phyloP scores from a whole-genome alignment of 352 stramenopile species.

The Globisporangium iwayamae region DNA sequence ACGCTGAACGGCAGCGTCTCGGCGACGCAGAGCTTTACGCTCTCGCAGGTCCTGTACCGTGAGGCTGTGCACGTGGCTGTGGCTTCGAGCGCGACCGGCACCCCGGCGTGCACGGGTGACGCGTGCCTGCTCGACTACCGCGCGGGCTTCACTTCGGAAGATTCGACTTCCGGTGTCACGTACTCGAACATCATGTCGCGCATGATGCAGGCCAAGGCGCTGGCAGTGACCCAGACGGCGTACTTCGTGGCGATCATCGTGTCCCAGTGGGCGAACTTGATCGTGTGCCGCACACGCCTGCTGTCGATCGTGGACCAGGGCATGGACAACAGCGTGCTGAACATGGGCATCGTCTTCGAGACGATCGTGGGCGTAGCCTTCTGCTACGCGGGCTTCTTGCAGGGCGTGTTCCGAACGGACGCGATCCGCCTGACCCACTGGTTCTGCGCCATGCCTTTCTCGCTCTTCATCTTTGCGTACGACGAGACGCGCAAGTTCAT shows the following conservation, averaged over 20 bases:
- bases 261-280: conserved; percentile 80
- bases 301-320: conserved; percentile 82
- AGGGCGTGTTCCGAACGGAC: conserved; percentile 68
- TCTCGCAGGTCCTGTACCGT: conserved; percentile 21
- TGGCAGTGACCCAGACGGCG: conserved; percentile 76
- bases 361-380: conserved; percentile 69
- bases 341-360: conserved; percentile 88
- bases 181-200: conserved; percentile 73
- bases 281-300: conserved; percentile 86
- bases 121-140: conserved; percentile 41
- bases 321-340: conserved; percentile 86
- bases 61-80: conserved; percentile 16
- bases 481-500: conserved; percentile 88
- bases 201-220: conserved; percentile 63
- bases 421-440: conserved; percentile 78
- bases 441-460: conserved; percentile 83
- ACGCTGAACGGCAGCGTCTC: conserved; percentile 21
- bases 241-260: conserved; percentile 81
- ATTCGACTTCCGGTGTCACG: neutral
- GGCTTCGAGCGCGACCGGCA: conserved; percentile 14
- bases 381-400: conserved; percentile 69
- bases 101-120: conserved; percentile 24
- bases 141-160: conserved; percentile 27
- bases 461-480: conserved; percentile 78
- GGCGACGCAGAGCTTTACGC: conserved; percentile 18